Evolutionary conservation across 2,329 filamentous ascomycete species (phyloP).

Genomic region (Fusarium proliferatum): DNA sequence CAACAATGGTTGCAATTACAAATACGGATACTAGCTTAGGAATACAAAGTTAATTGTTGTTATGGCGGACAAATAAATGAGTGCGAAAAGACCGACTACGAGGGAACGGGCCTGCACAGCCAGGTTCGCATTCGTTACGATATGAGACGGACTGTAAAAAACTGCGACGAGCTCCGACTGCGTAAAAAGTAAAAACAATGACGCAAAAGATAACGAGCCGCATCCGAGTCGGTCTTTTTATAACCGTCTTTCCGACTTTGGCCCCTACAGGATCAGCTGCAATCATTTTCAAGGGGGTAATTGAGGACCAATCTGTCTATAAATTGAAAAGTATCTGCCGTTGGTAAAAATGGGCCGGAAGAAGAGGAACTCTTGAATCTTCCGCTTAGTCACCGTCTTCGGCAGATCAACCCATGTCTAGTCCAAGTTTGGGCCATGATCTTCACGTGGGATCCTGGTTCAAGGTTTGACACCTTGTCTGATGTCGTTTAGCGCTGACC

Average conservation of each 20-base stretch:
- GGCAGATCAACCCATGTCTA: not conserved
- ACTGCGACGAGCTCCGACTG: not conserved
- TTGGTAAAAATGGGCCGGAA: slow-evolving; percentile 11
- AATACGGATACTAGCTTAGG: not conserved
- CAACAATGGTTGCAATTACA: not conserved
- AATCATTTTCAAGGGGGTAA: not conserved
- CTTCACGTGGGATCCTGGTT: not conserved
- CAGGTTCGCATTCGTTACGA: not conserved
- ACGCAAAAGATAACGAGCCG: not conserved
- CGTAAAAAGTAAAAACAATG: not conserved
- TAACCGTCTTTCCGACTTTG: not conserved
- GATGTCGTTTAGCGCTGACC: not conserved
- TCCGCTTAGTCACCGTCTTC: not conserved
- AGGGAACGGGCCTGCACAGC: not conserved
- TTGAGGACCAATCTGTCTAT: not conserved
- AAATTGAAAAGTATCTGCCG: not conserved
- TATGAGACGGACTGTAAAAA: not conserved
- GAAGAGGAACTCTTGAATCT: not conserved
- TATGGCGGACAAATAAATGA: not conserved
- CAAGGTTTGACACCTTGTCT: not conserved
- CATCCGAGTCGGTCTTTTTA: not conserved
- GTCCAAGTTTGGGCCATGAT: not conserved
- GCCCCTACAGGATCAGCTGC: not conserved
- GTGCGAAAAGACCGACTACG: not conserved
- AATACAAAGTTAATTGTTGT: not conserved